Conservation (phyloP, 2,329 filamentous ascomycete species). For the Sporothrix mexicana region DNA sequence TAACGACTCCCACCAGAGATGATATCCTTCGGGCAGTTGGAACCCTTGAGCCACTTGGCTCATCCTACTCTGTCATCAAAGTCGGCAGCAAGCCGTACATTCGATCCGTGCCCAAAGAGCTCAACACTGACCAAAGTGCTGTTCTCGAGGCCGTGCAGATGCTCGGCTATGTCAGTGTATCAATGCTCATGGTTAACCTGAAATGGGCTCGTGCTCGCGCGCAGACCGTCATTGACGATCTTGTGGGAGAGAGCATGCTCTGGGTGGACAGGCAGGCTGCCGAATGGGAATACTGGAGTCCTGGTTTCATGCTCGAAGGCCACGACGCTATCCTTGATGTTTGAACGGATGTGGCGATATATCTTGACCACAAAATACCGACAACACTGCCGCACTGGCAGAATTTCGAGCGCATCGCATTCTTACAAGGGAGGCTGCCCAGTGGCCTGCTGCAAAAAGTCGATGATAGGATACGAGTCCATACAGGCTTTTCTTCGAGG, state of each 20-base stretch:
- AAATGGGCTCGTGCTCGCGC: constrained; percentile 83
- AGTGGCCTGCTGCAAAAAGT: no score
- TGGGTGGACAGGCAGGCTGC: constrained; percentile 88
- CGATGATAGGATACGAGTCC: no score
- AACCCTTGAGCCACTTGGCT: constrained; percentile 84
- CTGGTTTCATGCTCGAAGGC: constrained; percentile 69
- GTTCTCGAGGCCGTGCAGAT: constrained; percentile 91
- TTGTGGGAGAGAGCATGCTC: constrained; percentile 85
- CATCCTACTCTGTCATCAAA: constrained; percentile 81
- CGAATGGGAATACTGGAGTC: constrained; percentile 95
- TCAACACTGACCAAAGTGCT: constrained; percentile 91
- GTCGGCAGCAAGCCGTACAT: constrained; percentile 89
- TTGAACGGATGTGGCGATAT: constrained; percentile 20
- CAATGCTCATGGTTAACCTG: constrained; percentile 86
- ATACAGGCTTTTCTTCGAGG: no score
- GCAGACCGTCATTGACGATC: constrained; percentile 87
- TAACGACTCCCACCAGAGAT: constrained; percentile 60
- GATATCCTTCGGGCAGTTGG: constrained; percentile 89
- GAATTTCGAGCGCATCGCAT: no score
- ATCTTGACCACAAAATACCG: background rate
- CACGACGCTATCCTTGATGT: constrained; percentile 41
- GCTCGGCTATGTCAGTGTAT: constrained; percentile 85
- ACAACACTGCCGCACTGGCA: background rate
- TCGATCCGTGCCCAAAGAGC: constrained; percentile 88
- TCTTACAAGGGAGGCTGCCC: no score